Percentiles rank a stretch among this genome's conserved stretches.
Conservation (phyloP, 495 filamentous ascomycete genomes). For the Lasiosphaeria miniovina region DNA sequence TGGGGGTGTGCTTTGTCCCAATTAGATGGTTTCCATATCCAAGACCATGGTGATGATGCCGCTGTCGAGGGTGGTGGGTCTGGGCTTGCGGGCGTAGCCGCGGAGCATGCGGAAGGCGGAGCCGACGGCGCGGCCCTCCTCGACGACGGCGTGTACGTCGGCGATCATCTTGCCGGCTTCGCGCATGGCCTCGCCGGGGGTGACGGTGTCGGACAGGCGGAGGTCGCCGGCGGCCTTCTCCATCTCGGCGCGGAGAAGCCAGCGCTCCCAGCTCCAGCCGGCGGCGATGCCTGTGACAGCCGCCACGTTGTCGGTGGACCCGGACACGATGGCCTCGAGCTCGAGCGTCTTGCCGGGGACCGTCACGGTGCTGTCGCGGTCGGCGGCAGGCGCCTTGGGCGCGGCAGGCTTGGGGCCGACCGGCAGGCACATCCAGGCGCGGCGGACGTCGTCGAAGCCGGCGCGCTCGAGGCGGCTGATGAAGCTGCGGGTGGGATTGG, state of each 20-base stretch:
- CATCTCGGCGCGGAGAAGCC: slow-evolving; percentile 81
- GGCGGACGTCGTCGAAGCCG: slow-evolving; percentile 75
- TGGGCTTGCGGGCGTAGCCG: slow-evolving; percentile 87
- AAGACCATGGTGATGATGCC: slow-evolving; percentile 21
- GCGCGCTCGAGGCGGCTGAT: slow-evolving; percentile 67
- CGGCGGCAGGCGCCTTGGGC: slow-evolving; percentile 31
- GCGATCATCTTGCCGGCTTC: slow-evolving; percentile 61
- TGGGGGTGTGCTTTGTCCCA: neutral
- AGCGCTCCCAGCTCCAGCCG: slow-evolving; percentile 93
- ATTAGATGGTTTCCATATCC: slow-evolving; percentile 11
- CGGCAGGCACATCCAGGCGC: slow-evolving; percentile 87
- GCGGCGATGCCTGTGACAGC: slow-evolving; percentile 78
- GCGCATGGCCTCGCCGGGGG: slow-evolving; percentile 42
- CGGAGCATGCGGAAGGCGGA: slow-evolving; percentile 83
- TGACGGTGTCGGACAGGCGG: slow-evolving; percentile 47
- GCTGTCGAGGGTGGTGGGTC: slow-evolving; percentile 1
- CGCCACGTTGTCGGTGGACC: slow-evolving; percentile 70
- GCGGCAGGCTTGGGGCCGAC: slow-evolving; percentile 64
- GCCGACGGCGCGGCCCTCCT: slow-evolving; percentile 76
- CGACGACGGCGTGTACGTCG: slow-evolving; percentile 73
- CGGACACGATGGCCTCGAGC: slow-evolving; percentile 63
- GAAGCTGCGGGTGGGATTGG: slow-evolving; percentile 74
- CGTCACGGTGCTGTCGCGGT: slow-evolving; percentile 32
- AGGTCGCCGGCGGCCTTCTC: slow-evolving; percentile 72
- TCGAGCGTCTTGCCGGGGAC: slow-evolving; percentile 48